Evolutionary conservation across 306 rosid species (phyloP), one percentile per base, ranked within the genome.

Genomic region (Datisca glomerata): DNA sequence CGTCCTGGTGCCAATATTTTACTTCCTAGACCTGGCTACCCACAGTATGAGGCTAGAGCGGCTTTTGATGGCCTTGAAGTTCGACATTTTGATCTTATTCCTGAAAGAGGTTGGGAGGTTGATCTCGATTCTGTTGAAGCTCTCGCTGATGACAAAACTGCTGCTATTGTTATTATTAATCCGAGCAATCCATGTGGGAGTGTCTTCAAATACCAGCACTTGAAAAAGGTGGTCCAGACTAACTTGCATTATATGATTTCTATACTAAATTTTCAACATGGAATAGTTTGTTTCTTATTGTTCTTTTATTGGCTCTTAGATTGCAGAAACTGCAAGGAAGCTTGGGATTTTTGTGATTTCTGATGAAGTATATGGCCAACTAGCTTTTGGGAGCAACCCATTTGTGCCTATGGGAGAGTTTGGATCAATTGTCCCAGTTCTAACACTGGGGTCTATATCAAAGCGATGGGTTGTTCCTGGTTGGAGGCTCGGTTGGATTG

Each of bases 111-210:
- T 43, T 76, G 93, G 86, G 82, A 73, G 60, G 66, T 76, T 39
- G 79, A 81, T 39, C 60, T 81, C 51, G 72, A 73, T 37, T 55
- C 72, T 18, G 55, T 81, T 24, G 66, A 73, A 70, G 54, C 68
- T 60, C 45, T 67, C 24, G 76, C 70, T 13, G 93, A 80, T 70
- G 64, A 64, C 4, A 80, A 80, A 33, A 67, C 82, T 37, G 70
- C 59, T 18, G 86, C 93, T 11, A 67, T 73, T 51, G 79, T 76
- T 34, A 48, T 80, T 56, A 61, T 76, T 42, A 76, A 68, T 33
- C 93, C 93, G 22, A 53, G 76, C 52, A 80, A 70, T 47, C 93
- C 93, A 12, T 69, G 85, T 44, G 86, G 82, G 31, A 76, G 57
- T 53, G 93, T 76, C 35, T 76, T 54, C 49, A 70, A 72, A 1